Conservation (phyloP, 805 yeast species). For the Wickerhamiella azyma region DNA sequence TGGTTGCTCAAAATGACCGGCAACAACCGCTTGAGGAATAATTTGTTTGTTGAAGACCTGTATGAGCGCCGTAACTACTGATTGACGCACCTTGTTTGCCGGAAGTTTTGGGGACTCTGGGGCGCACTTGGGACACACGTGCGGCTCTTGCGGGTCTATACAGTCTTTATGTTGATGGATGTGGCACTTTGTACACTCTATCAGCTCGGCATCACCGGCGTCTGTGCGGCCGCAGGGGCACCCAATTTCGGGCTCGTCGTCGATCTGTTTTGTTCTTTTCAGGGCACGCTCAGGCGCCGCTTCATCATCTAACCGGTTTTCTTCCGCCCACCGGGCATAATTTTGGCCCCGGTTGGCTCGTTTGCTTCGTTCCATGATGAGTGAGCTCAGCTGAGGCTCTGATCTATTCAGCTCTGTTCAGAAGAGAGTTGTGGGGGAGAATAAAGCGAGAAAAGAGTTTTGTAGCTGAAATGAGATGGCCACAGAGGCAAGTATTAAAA, state of each 20-base stretch:
- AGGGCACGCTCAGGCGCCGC: background rate
- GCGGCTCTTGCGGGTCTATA: constrained; percentile 3
- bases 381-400: background rate
- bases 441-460: too few relatives aligned
- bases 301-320: background rate
- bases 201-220: constrained; percentile 31
- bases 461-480: too few relatives aligned
- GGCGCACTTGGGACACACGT: background rate
- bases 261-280: background rate
- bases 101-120: background rate
- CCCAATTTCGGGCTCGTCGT: constrained; percentile 10
- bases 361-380: constrained; percentile 8
- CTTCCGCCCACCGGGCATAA: constrained; percentile 6
- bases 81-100: constrained; percentile 30
- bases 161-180: constrained; percentile 63
- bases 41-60: constrained; percentile 32
- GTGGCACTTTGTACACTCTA: constrained; percentile 48
- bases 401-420: too few relatives aligned
- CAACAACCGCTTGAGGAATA: constrained; percentile 26
- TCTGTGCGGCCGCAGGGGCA: constrained; percentile 19
- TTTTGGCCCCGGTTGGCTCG: constrained; percentile 6
- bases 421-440: too few relatives aligned
- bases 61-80: constrained; percentile 40
- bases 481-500: too few relatives aligned
- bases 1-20: background rate